These are phyloP conservation scores for Priceomyces carsonii DNA, from an alignment of 805 yeast genomes.

Conservation along the genomic window DNA sequence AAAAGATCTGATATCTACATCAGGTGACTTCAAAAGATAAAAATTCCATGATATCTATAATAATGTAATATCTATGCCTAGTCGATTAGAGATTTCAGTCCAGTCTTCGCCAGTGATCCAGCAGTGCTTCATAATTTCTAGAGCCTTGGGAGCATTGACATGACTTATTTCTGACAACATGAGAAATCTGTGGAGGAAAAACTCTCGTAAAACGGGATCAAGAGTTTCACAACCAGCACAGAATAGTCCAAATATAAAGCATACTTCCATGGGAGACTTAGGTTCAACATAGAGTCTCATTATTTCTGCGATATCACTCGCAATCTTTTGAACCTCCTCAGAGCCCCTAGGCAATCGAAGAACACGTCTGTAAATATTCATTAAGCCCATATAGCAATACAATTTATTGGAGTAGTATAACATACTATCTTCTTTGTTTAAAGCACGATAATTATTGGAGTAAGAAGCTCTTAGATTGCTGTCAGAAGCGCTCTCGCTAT, in stretches of 20 bases:
- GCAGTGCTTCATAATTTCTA: conserved; percentile 49
- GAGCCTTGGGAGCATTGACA: conserved; percentile 44
- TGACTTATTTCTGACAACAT: conserved; percentile 45
- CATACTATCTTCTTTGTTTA: conserved; percentile 31
- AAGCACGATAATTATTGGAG: conserved; percentile 11
- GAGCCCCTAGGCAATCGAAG: conserved; percentile 48
- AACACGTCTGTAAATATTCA: conserved; percentile 59
- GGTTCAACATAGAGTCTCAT: conserved; percentile 42
- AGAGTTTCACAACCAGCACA: conserved; percentile 60
- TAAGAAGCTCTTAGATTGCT: conserved; percentile 11
- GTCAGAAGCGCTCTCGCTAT: not conserved
- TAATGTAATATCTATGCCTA: conserved; percentile 47
- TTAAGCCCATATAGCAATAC: conserved; percentile 53
- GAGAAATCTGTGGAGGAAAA: conserved; percentile 40
- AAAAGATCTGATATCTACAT: no score
- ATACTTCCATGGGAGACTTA: conserved; percentile 52
- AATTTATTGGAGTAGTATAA: conserved; percentile 51
- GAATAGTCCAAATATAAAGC: conserved; percentile 55
- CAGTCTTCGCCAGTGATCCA: conserved; percentile 58
- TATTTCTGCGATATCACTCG: conserved; percentile 38
- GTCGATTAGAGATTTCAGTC: conserved; percentile 45
- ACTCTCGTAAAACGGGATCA: conserved; percentile 33
- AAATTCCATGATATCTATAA: no score
- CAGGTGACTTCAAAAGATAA: no score
- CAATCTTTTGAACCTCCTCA: conserved; percentile 48